Evolutionary conservation across 805 yeast genomes (phyloP).

Genomic region (Pichia eremophila): DNA sequence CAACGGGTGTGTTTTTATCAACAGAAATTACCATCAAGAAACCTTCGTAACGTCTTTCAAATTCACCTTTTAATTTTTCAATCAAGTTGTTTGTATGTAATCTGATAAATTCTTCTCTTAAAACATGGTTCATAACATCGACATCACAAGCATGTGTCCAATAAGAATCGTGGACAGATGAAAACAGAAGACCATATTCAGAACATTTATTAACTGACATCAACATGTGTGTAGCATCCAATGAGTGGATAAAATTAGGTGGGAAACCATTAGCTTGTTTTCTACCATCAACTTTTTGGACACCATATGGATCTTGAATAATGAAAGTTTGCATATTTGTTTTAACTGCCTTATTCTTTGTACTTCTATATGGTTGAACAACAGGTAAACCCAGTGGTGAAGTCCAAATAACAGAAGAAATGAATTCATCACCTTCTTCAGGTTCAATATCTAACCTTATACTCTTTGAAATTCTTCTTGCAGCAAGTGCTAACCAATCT

Average conservation of each 20-base stretch:
- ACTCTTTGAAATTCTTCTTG: constrained; percentile 69
- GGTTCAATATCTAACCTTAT: constrained; percentile 57
- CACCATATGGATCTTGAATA: constrained; percentile 79
- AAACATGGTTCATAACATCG: constrained; percentile 53
- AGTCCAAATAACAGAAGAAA: constrained; percentile 95
- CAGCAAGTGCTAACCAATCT: constrained; percentile 90
- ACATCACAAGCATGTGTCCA: constrained; percentile 95
- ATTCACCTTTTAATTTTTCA: constrained; percentile 63
- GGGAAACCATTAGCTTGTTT: constrained; percentile 92
- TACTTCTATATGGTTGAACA: constrained; percentile 88
- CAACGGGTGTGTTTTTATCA: constrained; percentile 42
- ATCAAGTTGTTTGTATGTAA: constrained; percentile 71
- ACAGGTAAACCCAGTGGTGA: constrained; percentile 92
- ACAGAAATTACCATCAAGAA: constrained; percentile 54
- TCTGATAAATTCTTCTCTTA: constrained; percentile 72
- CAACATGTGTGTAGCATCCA: constrained; percentile 96
- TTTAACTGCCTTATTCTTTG: constrained; percentile 52
- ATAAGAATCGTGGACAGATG: constrained; percentile 94
- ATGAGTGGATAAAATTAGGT: constrained; percentile 88
- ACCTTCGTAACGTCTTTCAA: constrained; percentile 68
- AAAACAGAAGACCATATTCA: constrained; percentile 58
- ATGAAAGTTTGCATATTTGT: constrained; percentile 85
- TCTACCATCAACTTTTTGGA: constrained; percentile 74
- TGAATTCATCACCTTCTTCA: constrained; percentile 47
- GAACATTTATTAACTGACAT: constrained; percentile 77